These are phyloP conservation scores for Carpinus fangiana DNA, from an alignment of 306 rosid genomes.

Conservation along the genomic window DNA sequence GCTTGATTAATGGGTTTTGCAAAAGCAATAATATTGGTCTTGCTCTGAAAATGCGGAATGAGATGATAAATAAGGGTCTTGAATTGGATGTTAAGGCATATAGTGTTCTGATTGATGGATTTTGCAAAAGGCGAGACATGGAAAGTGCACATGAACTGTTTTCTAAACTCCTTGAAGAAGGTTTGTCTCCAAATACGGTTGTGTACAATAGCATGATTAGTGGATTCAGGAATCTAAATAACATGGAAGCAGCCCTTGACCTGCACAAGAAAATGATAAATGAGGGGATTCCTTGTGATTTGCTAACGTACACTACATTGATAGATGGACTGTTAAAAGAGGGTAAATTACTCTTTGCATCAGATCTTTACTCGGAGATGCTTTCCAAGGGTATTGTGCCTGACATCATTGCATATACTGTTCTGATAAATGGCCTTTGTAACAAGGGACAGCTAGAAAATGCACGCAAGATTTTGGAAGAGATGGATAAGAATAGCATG, in stretches of 20 bases:
- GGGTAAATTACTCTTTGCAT: slow-evolving; percentile 52
- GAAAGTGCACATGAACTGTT: slow-evolving; percentile 53
- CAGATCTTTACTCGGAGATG: slow-evolving; percentile 75
- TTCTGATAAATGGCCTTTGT: slow-evolving; percentile 63
- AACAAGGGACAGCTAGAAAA: slow-evolving; percentile 61
- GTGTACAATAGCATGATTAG: slow-evolving; percentile 70
- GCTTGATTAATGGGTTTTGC: slow-evolving; percentile 62
- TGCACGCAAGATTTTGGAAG: slow-evolving; percentile 57
- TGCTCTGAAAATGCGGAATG: slow-evolving; percentile 63
- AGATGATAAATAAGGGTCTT: slow-evolving; percentile 62
- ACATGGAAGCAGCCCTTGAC: slow-evolving; percentile 65
- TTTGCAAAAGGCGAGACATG: slow-evolving; percentile 76
- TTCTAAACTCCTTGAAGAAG: slow-evolving; percentile 58
- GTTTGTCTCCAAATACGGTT: slow-evolving; percentile 64
- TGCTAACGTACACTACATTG: slow-evolving; percentile 61
- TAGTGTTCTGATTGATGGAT: slow-evolving; percentile 54
- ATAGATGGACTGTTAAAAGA: slow-evolving; percentile 58
- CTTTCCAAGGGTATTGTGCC: slow-evolving; percentile 64
- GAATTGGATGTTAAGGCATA: slow-evolving; percentile 59
- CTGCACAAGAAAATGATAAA: slow-evolving; percentile 59
- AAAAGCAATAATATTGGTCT: slow-evolving; percentile 53
- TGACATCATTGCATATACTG: slow-evolving; percentile 48
- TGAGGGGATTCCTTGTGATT: slow-evolving; percentile 59
- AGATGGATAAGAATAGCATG: slow-evolving; percentile 46
- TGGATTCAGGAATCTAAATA: slow-evolving; percentile 58